Percentiles rank a stretch among this genome's conserved stretches.
phyloP scores from a whole-genome alignment of 257 asterid species.

The Scutellaria minor region DNA sequence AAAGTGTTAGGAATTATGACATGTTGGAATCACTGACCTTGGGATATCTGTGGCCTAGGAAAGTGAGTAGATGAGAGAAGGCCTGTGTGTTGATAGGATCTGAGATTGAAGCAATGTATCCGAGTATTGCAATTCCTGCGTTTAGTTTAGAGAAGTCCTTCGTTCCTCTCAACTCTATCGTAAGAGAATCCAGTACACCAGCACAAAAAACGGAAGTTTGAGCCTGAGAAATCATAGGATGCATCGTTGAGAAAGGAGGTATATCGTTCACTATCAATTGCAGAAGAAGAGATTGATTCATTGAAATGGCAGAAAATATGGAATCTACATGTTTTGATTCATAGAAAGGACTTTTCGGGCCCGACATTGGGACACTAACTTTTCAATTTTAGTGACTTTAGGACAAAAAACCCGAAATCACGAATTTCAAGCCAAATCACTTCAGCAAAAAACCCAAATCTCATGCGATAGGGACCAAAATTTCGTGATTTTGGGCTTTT shows the following conservation, averaged over 20 bases:
- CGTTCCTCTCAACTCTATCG: slow-evolving; percentile 75
- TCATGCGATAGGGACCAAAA: no score
- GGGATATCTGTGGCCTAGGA: slow-evolving; percentile 84
- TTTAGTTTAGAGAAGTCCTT: slow-evolving; percentile 80
- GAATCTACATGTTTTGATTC: not conserved
- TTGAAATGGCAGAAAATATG: not conserved
- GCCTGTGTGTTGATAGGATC: slow-evolving; percentile 67
- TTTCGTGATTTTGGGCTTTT: no score
- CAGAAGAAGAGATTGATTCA: not conserved
- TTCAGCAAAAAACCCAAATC: no score
- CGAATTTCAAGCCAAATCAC: no score
- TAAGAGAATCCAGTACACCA: slow-evolving; percentile 69
- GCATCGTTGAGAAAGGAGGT: slow-evolving; percentile 20
- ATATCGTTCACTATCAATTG: slow-evolving; percentile 8
- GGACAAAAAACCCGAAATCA: no score
- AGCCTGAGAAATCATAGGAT: slow-evolving; percentile 49
- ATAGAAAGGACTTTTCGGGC: not conserved
- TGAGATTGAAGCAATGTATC: slow-evolving; percentile 72
- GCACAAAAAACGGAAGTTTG: slow-evolving; percentile 70
- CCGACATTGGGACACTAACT: no score
- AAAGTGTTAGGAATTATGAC: not conserved
- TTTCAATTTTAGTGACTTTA: no score
- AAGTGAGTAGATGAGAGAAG: slow-evolving; percentile 65
- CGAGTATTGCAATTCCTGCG: slow-evolving; percentile 88
- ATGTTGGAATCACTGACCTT: slow-evolving; percentile 54